Base-by-base conservation (phyloP, 305 asterid species). In the Fraxinus sp. region DNA sequence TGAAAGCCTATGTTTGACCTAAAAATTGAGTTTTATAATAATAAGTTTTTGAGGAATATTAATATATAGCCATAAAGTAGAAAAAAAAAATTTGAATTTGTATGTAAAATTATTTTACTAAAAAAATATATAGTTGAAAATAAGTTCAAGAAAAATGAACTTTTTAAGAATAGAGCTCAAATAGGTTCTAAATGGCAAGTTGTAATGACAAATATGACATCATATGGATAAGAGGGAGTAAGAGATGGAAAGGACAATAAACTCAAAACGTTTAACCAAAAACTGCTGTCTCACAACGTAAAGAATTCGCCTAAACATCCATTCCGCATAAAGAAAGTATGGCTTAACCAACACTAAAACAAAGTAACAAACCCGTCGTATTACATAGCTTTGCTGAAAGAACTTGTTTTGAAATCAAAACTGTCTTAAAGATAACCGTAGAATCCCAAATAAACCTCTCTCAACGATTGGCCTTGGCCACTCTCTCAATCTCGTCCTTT, bases 401-500 rank as follows among this genome's bases (percentile, higher is more conserved):
- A 14, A 32, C 20, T 32, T 71, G 44, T 5, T 32, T 32, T 14
- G 44, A 30, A 71, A 32, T 24, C 44, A 32, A 71, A 32, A 71
- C 76, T 71, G 76, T 30, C 76, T 71, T 5, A 5, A 71, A 1
- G 32, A 32, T 11, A 71, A 71, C 41, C 16, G 37, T 13, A 1
- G 22, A 30, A 71, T 30, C 30, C 39, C 20, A 1, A 6, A 28
- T 32, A 70, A 30, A 5, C 44, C 44, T 71, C 75, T 26, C 72
- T 84, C 78, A 88, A 82, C 87, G 89, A 41, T 88, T 88, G 73
- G 88, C 89, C 83, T 87, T 87, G 24, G 87, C 90, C 22, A 87
- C 88, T 68, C 90, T 83, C 81, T 83, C 88, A 18, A 85, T 88
- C 83, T 86, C 90, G 35, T 88, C 90, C 83, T 88, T 86, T 89